Conservation (phyloP, 768 basidiomycete species). For the Boletus reticulatus region DNA sequence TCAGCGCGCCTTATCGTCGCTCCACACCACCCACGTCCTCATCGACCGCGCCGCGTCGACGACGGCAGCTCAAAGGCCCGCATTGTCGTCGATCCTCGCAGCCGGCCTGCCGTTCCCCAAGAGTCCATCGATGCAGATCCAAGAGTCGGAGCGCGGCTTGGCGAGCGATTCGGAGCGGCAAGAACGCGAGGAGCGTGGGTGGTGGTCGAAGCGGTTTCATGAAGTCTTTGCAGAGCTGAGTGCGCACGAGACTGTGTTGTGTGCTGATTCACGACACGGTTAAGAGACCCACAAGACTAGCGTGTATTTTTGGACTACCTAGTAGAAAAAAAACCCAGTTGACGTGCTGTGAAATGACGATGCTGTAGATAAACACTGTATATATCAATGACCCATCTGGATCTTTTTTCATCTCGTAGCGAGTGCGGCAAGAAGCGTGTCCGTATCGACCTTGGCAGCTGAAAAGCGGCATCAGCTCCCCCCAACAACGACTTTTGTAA, state of each 20-base stretch:
- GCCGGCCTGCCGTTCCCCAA: slow-evolving; percentile 61
- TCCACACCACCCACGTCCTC: slow-evolving; percentile 25
- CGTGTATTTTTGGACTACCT: background rate
- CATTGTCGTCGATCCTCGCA: slow-evolving; percentile 37
- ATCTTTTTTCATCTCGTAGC: slow-evolving; percentile 36
- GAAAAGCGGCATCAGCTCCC: background rate
- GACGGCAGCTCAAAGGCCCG: slow-evolving; percentile 32
- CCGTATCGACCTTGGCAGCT: slow-evolving; percentile 68
- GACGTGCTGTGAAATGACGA: slow-evolving; percentile 2
- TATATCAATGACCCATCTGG: background rate
- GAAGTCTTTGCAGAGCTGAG: slow-evolving; percentile 59
- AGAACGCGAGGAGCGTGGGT: slow-evolving; percentile 69
- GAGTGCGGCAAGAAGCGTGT: slow-evolving; percentile 57
- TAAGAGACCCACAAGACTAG: background rate
- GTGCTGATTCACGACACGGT: background rate
- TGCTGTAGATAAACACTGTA: slow-evolving; percentile 5
- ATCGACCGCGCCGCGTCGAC: slow-evolving; percentile 27
- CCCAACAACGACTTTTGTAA: too few relatives aligned
- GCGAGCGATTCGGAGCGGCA: slow-evolving; percentile 31
- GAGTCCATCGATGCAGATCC: slow-evolving; percentile 65
- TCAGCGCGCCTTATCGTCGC: slow-evolving; percentile 38
- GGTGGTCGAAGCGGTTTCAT: slow-evolving; percentile 71
- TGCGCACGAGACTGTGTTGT: slow-evolving; percentile 10
- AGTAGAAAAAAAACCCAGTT: background rate
- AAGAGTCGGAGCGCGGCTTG: slow-evolving; percentile 31